A percentile compares a stretch with the other conserved stretches of the same genome.
phyloP scores from a whole-genome alignment of 441 rosid genomes.

The Dalechampia spathulata region DNA sequence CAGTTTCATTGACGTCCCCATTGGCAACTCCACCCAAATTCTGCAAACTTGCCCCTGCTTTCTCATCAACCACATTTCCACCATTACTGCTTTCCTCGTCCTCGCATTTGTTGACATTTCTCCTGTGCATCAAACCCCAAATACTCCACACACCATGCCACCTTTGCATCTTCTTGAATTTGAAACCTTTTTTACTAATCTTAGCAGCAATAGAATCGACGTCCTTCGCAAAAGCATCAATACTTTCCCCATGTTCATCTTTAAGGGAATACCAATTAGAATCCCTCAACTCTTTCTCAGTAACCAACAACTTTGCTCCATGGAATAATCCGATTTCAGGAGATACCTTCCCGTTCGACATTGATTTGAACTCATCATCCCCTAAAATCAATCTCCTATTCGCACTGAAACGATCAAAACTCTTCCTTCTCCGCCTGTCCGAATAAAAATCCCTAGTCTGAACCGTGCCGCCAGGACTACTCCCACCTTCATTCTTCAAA shows the following conservation, averaged over 20 bases:
- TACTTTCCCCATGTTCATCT: conserved; percentile 39
- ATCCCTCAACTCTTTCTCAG: conserved; percentile 62
- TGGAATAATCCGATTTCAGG: conserved; percentile 72
- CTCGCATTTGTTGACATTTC: conserved; percentile 59
- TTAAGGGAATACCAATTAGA: conserved; percentile 59
- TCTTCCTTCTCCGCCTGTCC: conserved; percentile 62
- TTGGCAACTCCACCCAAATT: conserved; percentile 45
- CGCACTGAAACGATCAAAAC: conserved; percentile 69
- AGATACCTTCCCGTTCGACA: conserved; percentile 62
- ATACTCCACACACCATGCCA: conserved; percentile 79
- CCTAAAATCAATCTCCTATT: conserved; percentile 60
- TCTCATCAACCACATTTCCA: conserved; percentile 54
- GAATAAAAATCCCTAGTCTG: conserved; percentile 87
- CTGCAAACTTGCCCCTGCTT: conserved; percentile 64
- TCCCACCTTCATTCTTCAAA: conserved; percentile 30
- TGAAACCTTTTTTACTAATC: conserved; percentile 23
- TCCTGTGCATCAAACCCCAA: conserved; percentile 66
- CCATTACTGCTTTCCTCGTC: conserved; percentile 60
- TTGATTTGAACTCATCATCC: conserved; percentile 66
- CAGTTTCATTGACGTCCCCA: conserved; percentile 42
- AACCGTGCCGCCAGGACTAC: conserved; percentile 74
- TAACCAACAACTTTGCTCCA: conserved; percentile 65
- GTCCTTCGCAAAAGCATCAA: conserved; percentile 42
- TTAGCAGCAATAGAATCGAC: conserved; percentile 46
- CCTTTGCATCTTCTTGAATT: conserved; percentile 50